Evolutionary conservation across 129 eudicot species (phyloP), one percentile per base, ranked within the genome.

Genomic region (Artemisia argyi): DNA sequence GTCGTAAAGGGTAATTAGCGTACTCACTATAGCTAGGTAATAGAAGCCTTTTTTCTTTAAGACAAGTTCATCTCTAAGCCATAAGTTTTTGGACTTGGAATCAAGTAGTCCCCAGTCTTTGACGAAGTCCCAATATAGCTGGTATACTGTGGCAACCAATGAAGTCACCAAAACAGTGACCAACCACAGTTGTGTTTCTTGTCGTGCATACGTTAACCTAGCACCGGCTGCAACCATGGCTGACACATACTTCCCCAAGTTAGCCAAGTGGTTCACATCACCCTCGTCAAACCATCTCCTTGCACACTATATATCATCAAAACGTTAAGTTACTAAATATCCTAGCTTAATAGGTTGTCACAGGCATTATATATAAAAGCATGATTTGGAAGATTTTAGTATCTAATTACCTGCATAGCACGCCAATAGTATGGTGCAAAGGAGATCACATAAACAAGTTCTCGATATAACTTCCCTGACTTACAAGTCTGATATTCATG

Each of bases 161-260:
- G 99, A 95, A 18, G 99, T 95, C 60, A 85, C 80, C 84, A 95
- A 74, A 7, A 88, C 99, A 26, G 85, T 82, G 14, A 76, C 54
- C 83, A 91, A 56, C 93, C 89, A 88, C 2, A 85, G 42, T 0
- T 66, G 51, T 30, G 95, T 70, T 11, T 91, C 88, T 18, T 91
- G 82, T 66, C 85, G 72, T 10, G 96, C 85, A 47, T 90, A 95
- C 0, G 96, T 95, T 68, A 95, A 49, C 79, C 99, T 82, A 1
- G 94, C 97, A 51, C 97, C 97, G n/a, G 96, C 97, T 60, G 99
- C 99, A 20, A 95, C 88, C 97, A 95, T 88, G 19, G 99, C 97
- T 11, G 99, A 91, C 32, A 95, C 97, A 47, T 95, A 95, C 84
- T 95, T 95, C 51, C 99, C 97, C 73, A 95, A 74, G 84, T 93